phyloP scores from a whole-genome alignment of 2,329 filamentous ascomycete genomes.

The Aspergillus fumigatus region DNA sequence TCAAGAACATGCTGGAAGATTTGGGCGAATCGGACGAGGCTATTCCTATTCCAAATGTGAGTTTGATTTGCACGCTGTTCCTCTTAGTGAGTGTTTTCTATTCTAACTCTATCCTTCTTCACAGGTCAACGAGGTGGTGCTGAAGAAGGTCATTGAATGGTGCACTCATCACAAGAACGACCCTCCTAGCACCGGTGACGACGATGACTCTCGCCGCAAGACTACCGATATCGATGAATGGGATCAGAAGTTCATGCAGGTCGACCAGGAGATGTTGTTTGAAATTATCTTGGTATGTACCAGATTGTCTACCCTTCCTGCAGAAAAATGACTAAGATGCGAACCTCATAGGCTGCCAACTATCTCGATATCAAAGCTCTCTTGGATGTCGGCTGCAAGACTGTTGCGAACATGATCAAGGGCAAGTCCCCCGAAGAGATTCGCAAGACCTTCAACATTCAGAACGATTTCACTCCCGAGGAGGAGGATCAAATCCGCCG shows the following conservation, averaged over 20 bases:
- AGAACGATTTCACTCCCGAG: constrained; percentile 97
- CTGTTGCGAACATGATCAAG: constrained; percentile 99
- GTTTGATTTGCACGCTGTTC: constrained; percentile 5
- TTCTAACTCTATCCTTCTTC: constrained; percentile 1
- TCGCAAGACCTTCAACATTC: constrained; percentile 99
- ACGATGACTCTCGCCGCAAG: constrained; percentile 93
- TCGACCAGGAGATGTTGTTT: constrained; percentile 99
- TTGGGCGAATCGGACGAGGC: constrained; percentile 61
- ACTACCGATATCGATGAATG: constrained; percentile 99
- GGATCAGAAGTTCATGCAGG: constrained; percentile 99
- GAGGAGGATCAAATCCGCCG: constrained; percentile 96
- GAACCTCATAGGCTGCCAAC: constrained; percentile 70
- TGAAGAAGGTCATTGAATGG: constrained; percentile 97
- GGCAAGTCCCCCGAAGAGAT: constrained; percentile 99
- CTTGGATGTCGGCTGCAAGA: constrained; percentile 98
- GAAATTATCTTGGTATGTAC: constrained; percentile 88
- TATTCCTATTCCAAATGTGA: constrained; percentile 66
- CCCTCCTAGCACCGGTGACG: constrained; percentile 73
- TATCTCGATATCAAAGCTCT: constrained; percentile 99
- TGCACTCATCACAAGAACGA: constrained; percentile 93
- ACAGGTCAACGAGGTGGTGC: constrained; percentile 84
- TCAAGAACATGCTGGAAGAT: constrained; percentile 98
- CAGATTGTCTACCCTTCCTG: background rate
- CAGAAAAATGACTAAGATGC: constrained; percentile 1
- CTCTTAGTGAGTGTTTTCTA: background rate